A percentile compares a stretch with the other conserved stretches of the same genome.
Conservation (phyloP, 2,329 filamentous ascomycete genomes). For the Amauroascus niger region DNA sequence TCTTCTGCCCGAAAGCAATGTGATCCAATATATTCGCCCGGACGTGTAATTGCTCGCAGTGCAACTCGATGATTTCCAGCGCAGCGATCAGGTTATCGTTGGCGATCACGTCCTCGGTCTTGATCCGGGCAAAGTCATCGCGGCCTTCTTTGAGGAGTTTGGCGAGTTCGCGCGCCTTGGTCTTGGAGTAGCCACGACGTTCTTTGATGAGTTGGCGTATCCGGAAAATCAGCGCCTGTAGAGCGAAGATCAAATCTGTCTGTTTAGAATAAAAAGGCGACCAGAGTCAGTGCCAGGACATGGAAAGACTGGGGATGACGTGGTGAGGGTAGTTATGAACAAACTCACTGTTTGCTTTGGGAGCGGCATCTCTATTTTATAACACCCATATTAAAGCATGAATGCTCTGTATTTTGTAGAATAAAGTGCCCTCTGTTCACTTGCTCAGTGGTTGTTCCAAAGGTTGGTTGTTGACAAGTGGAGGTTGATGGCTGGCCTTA, state of each 20-base stretch:
- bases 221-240: conserved; percentile 18
- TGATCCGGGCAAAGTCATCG: conserved; percentile 20
- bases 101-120: conserved; percentile 20
- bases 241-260: conserved; percentile 19
- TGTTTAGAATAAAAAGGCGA: not conserved
- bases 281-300: not conserved
- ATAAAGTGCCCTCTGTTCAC: not conserved
- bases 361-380: conserved; percentile 13
- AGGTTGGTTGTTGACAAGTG: too few relatives aligned
- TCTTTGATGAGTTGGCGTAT: conserved; percentile 21
- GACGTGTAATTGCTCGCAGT: conserved; percentile 20
- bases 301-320: not conserved
- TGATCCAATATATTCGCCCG: conserved; percentile 21
- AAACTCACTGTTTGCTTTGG: conserved; percentile 18
- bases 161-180: conserved; percentile 20
- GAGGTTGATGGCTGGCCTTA: not conserved
- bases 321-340: not conserved
- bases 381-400: not conserved
- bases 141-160: conserved; percentile 19
- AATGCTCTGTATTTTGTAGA: not conserved
- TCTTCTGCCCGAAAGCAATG: conserved; percentile 18
- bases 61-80: conserved; percentile 20
- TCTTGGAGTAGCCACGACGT: conserved; percentile 19
- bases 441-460: too few relatives aligned
- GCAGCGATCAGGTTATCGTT: conserved; percentile 20